Evolutionary conservation across 441 rosid species (phyloP).

Genomic region (Euphorbia schlechtendalii): DNA sequence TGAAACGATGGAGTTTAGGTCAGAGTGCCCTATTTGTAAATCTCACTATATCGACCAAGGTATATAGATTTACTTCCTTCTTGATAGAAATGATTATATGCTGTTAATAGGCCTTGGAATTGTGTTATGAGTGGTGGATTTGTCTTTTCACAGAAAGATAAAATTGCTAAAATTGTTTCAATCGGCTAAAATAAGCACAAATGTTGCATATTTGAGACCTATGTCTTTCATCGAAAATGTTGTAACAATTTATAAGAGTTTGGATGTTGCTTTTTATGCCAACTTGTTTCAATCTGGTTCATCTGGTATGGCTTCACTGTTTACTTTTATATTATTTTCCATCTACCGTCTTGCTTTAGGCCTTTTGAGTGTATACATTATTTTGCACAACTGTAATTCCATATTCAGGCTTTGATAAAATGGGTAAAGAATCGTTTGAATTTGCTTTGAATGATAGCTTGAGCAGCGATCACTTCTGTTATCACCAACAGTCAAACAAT

Average conservation of each 20-base stretch:
- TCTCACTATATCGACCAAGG: too few species aligned
- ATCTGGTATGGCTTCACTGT: constrained; percentile 20
- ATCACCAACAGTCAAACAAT: constrained; percentile 3
- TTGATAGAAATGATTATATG: too few species aligned
- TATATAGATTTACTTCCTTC: too few species aligned
- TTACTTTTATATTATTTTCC: background rate
- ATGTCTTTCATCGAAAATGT: too few species aligned
- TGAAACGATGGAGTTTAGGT: too few species aligned
- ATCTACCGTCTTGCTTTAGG: background rate
- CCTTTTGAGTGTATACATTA: background rate
- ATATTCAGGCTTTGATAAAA: constrained; percentile 18
- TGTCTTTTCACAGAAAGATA: background rate
- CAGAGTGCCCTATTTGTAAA: too few species aligned
- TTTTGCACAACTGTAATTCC: constrained; percentile 6
- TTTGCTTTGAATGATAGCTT: constrained; percentile 13
- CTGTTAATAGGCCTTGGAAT: too few species aligned
- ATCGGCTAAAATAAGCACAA: background rate
- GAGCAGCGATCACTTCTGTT: too few species aligned
- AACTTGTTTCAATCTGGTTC: constrained; percentile 28
- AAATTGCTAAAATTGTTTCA: background rate
- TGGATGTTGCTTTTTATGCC: constrained; percentile 43
- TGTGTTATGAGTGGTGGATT: too few species aligned
- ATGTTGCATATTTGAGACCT: constrained; percentile 50
- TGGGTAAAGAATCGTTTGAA: constrained; percentile 3
- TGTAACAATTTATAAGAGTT: constrained; percentile 53